Base-by-base conservation (phyloP, 371 early-diverging fungal species). In the Syncephalastrum monosporum region DNA sequence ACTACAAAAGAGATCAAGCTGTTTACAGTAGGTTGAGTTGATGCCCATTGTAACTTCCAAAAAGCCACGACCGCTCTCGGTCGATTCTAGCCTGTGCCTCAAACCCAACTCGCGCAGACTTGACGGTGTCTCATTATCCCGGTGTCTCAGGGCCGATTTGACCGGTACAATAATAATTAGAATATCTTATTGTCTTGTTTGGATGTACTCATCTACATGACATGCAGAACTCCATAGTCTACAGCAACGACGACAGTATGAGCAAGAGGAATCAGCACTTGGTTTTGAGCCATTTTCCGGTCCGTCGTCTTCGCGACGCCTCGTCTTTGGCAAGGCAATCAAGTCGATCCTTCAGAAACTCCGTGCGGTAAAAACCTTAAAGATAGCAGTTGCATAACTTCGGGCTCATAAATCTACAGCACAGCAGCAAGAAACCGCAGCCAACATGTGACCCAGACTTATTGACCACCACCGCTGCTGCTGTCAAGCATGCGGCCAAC, bases 31-130 rank as follows among this genome's bases (percentile, higher is more conserved):
- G 29, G 7, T 4, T 21, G 29, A 29, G 29, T 29, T 45, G 45
- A 19, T 19, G 19, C 19, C 45, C 12, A 16, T 19, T 45, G 45
- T n/a, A 45, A n/a, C 16, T 33, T 27, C 51, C 24, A 50, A 10
- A 12, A 50, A 10, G 15, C 4, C 25, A 10, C 24, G 13, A 50
- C 16, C 24, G 29, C 50, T n/a, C 29, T 8, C 17, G 27, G 17
- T 24, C 12, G 17, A 4, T 33, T 27, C 41, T 49, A 29, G 29
- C 7, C 29, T 29, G 29, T 4, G 6, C 29, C 29, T 29, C 29
- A 29, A 29, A 47, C 42, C 60, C 15, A 60, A 60, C 27, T 60
- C 60, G 25, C 60, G 60, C 3, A 54, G 55, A 54, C 19, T 60
- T 16, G 38, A 44, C 1, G 55, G 55, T 2, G 21, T 54, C 25